Base-by-base conservation (phyloP, 148 eudicot species). In the Heliamphora exappendiculata region DNA sequence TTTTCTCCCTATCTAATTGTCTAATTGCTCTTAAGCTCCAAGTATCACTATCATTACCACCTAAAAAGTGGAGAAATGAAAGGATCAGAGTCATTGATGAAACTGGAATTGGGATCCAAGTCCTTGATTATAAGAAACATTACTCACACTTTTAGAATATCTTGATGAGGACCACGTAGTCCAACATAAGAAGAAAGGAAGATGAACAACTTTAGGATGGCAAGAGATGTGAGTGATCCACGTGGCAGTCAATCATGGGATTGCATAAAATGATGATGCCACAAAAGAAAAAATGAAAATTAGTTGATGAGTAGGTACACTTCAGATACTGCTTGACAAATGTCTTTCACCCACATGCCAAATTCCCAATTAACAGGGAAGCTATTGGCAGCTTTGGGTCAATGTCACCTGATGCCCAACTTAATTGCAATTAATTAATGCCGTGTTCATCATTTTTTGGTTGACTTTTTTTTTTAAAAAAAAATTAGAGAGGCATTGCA, bases 81-180 rank as follows among this genome's bases (percentile, higher is more conserved):
- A 63, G 39, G 16, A 63, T 31, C 39, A 63, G 33, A 60, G 29
- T 36, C 3, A 17, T 0, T 14, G 67, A 63, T 14, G 67, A 63
- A 63, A 63, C n/a, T 13, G 9, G 20, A 29, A 7, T 29, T 4
- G 67, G 39, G n/a, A 62, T 31, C 39, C 0, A 62, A 62, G 10
- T 63, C 42, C 42, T 34, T 63, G 39, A 17, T 16, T 37, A 20
- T 37, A 4, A 19, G 45, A 65, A 37, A 37, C 28, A 65, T 65
- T 10, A 65, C 37, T 39, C 70, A 42, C 33, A 41, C 28, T 39
- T 26, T 24, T 24, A 13, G 72, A 24, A 41, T 67, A 67, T 67
- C 31, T 39, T 67, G 71, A 41, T 67, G 71, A 41, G 29, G 22
- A 67, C 22, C 71, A 67, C 71, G n/a, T 41, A 17, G 71, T 67